Evolutionary conservation across 805 yeast species (phyloP).

Genomic region (Dipodascopsis uninucleata): DNA sequence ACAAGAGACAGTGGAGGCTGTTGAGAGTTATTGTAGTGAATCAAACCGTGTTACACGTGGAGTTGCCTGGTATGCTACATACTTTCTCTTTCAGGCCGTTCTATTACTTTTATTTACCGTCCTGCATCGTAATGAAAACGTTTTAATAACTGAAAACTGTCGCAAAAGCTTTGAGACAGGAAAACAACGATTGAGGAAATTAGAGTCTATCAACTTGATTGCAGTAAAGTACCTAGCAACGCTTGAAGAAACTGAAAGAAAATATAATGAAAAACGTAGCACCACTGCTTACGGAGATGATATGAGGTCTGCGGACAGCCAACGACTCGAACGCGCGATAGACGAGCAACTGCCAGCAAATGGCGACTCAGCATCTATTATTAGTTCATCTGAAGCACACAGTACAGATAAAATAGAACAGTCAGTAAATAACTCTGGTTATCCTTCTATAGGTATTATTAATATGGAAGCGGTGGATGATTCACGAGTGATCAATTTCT

Average conservation of each 20-base stretch:
- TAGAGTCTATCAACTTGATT: background rate
- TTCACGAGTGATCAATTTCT: too few species aligned
- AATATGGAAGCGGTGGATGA: too few species aligned
- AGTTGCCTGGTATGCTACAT: constrained; percentile 53
- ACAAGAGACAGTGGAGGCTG: constrained; percentile 46
- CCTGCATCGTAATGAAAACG: background rate
- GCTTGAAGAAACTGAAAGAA: constrained; percentile 1
- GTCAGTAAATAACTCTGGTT: too few species aligned
- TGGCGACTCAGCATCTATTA: too few species aligned
- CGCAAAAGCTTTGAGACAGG: background rate
- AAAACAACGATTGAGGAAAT: background rate
- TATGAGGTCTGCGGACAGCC: too few species aligned
- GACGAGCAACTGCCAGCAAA: too few species aligned
- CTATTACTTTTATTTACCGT: constrained; percentile 35
- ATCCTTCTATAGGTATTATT: too few species aligned
- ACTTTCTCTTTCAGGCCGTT: constrained; percentile 52
- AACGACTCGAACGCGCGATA: too few species aligned
- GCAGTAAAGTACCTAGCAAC: background rate
- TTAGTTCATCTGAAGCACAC: too few species aligned
- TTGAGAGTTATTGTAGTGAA: constrained; percentile 29
- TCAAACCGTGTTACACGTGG: constrained; percentile 42
- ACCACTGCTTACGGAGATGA: too few species aligned
- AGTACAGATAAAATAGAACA: too few species aligned
- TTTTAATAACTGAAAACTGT: background rate
- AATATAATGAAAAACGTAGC: background rate